Conservation (phyloP, 2,329 filamentous ascomycete species). For the Fusarium citri region DNA sequence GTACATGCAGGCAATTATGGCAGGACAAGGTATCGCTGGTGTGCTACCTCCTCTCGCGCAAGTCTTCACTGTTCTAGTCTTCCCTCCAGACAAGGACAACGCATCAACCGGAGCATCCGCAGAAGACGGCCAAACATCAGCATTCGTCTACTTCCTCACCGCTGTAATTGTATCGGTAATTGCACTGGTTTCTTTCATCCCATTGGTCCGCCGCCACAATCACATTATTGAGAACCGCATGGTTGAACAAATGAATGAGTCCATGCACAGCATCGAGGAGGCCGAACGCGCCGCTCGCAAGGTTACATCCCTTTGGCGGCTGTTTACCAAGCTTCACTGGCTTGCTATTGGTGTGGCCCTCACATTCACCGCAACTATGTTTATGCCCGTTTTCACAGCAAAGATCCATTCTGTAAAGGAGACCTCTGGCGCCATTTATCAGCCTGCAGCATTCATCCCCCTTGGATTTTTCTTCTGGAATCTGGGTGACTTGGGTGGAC, state of each 20-base stretch:
- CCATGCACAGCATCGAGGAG: constrained; percentile 63
- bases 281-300: constrained; percentile 64
- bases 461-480: constrained; percentile 96
- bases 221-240: constrained; percentile 63
- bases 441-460: constrained; percentile 84
- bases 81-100: constrained; percentile 54
- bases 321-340: constrained; percentile 84
- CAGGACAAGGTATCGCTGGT: constrained; percentile 90
- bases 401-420: constrained; percentile 65
- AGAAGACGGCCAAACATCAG: constrained; percentile 63
- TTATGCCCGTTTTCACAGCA: constrained; percentile 91
- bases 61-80: constrained; percentile 80
- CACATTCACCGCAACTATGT: constrained; percentile 89
- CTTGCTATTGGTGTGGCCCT: constrained; percentile 80
- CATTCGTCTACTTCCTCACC: constrained; percentile 91
- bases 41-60: constrained; percentile 90
- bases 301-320: constrained; percentile 66
- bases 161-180: constrained; percentile 80
- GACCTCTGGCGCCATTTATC: constrained; percentile 68
- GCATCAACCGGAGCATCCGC: constrained; percentile 39
- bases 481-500: constrained; percentile 82
- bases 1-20: constrained; percentile 97
- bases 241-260: constrained; percentile 61
- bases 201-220: constrained; percentile 73
- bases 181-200: constrained; percentile 79